Evolutionary conservation across 2,329 filamentous ascomycete species (phyloP), one percentile per base, ranked within the genome.

Genomic region (Phyllosticta ampelicida): DNA sequence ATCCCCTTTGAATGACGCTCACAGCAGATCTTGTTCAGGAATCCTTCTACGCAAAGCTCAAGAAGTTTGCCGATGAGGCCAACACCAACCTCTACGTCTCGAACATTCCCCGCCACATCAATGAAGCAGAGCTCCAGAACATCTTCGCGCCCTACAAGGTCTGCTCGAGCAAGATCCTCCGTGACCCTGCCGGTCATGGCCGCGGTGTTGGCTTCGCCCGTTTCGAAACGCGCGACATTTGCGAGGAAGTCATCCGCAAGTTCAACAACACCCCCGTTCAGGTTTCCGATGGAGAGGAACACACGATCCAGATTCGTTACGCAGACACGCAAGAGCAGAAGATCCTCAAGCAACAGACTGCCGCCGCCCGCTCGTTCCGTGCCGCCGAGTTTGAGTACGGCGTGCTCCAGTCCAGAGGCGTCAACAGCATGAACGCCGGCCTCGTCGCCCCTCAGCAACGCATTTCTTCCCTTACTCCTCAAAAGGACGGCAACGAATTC

Each of bases 11-110:
- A 16, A 62, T 29, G 19, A 61, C 65, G 55, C 58, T 36, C 10
- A 1, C 9, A 36, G 36, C 57, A 70, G 16, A 71, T 49, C 3
- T n/a, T 9, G 16, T 36, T n/a, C 11, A 59, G 57, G 94, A 97
- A 78, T 97, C 92, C 19, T 96, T 97, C 77, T 99, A 99, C 74
- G 91, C 91, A 64, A 90, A 95, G 65, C 87, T 99, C 66, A 97
- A 99, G 80, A 92, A 94, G 51, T 89, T 97, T 68, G 87, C 91
- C 58, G 92, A 99, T 68, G 88, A 87, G 55, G 69, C 74, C 49
- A 97, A 95, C 52, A 97, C 94, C 63, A 99, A 99, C 71, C 82
- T 99, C 62, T 99, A 99, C 74, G 91, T 97, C 62, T 99, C 95
- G 26, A 99, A 97, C 74, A 82, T 99, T 51, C 94, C 94, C 36